These are phyloP conservation scores for Cucumis melo DNA, from an alignment of 306 rosid genomes.

Conservation along the genomic window DNA sequence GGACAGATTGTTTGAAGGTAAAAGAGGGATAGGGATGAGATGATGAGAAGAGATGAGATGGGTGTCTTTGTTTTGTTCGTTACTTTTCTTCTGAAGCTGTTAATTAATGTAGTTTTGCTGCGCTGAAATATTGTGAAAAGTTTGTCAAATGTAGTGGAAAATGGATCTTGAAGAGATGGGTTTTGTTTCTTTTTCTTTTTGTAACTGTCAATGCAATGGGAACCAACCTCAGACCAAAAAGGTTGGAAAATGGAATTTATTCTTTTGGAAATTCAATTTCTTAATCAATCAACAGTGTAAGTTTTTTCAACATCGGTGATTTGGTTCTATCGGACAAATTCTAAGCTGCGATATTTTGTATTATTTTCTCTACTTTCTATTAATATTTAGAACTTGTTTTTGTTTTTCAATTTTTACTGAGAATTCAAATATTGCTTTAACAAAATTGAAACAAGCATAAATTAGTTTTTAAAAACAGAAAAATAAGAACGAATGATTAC, in stretches of 20 bases:
- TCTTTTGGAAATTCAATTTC: conserved; percentile 12
- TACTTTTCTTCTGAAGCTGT: not conserved
- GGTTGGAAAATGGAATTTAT: not conserved
- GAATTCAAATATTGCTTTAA: no score
- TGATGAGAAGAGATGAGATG: not conserved
- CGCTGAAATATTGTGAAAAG: not conserved
- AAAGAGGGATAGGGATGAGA: conserved; percentile 26
- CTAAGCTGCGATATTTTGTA: no score
- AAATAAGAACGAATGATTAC: no score
- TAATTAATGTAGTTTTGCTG: not conserved
- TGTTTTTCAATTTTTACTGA: no score
- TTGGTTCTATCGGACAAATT: no score
- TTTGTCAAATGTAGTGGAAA: conserved; percentile 28
- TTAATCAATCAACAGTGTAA: not conserved
- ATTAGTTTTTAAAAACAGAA: no score
- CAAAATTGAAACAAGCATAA: no score
- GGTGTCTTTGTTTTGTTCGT: conserved; percentile 5
- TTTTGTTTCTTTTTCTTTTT: conserved; percentile 4
- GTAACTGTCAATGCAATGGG: conserved; percentile 40
- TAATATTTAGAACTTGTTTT: no score
- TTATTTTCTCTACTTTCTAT: no score
- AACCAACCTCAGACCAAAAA: conserved; percentile 16
- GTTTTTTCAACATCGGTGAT: not conserved
- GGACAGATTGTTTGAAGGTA: conserved; percentile 56
- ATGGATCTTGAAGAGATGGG: conserved; percentile 24